These are phyloP conservation scores for Solanum ossicruentum DNA, from an alignment of 257 asterid genomes.

Conservation along the genomic window DNA sequence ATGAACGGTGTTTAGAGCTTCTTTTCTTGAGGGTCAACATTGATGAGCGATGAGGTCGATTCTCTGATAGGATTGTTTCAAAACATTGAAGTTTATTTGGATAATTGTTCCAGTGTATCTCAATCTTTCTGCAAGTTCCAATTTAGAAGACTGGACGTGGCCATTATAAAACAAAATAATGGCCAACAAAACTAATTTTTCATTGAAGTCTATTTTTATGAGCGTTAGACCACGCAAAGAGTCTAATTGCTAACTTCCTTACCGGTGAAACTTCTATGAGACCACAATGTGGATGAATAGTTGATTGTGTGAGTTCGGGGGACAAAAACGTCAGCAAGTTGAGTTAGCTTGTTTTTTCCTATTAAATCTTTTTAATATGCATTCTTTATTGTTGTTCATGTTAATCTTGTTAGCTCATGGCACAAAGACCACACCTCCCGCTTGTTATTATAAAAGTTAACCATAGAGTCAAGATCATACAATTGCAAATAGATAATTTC, in stretches of 20 bases:
- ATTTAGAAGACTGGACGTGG: neutral
- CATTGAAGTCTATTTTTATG: neutral
- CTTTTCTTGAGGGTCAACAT: neutral
- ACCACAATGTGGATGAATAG: neutral
- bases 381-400: neutral
- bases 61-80: neutral
- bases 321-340: neutral
- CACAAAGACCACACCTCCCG: neutral
- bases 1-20: neutral
- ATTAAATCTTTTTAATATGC: neutral
- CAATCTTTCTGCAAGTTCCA: neutral
- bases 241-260: neutral
- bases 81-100: neutral
- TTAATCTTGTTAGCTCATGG: neutral
- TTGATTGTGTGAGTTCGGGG: neutral
- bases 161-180: neutral
- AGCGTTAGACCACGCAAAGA: neutral
- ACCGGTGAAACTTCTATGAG: neutral
- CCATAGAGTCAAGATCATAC: neutral
- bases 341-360: neutral
- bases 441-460: neutral
- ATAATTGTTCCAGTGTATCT: neutral
- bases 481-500: neutral
- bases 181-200: neutral
- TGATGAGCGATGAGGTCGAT: neutral